Evolutionary conservation across 768 basidiomycete genomes (phyloP).

Genomic region (Lactarius sp.): DNA sequence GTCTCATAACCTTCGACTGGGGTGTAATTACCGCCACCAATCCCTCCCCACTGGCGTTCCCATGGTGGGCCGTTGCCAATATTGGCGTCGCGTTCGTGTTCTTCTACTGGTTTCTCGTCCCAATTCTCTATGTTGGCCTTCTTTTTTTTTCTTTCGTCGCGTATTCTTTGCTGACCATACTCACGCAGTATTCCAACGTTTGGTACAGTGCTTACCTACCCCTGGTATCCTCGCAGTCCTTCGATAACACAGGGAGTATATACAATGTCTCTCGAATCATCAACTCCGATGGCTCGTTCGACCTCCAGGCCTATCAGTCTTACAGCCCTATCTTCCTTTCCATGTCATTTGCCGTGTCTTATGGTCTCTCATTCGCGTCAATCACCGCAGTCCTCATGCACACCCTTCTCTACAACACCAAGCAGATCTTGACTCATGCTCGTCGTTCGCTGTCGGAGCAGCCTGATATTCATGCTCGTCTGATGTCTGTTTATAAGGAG

Average conservation of each 20-base stretch:
- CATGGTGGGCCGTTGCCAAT: constrained; percentile 82
- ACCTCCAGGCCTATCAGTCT: constrained; percentile 46
- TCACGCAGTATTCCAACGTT: background rate
- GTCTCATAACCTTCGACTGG: too few species aligned
- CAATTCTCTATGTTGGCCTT: constrained; percentile 43
- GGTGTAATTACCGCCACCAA: too few species aligned
- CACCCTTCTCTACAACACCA: too few species aligned
- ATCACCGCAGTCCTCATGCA: too few species aligned
- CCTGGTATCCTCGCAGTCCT: constrained; percentile 58
- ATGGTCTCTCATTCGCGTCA: constrained; percentile 50
- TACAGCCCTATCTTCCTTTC: constrained; percentile 65
- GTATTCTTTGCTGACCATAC: too few species aligned
- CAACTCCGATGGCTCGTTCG: constrained; percentile 49
- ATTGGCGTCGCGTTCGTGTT: constrained; percentile 55
- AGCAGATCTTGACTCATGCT: too few species aligned
- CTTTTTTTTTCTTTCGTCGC: too few species aligned
- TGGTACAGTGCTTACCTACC: constrained; percentile 31
- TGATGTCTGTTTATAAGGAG: too few species aligned
- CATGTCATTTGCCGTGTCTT: constrained; percentile 67
- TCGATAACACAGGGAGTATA: constrained; percentile 50
- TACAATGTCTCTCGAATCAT: constrained; percentile 61
- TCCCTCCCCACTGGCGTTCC: constrained; percentile 56
- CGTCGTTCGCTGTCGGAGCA: too few species aligned
- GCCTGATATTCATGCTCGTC: too few species aligned
- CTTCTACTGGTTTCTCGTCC: constrained; percentile 61